phyloP scores from a whole-genome alignment of 192 early-diverging fungal genomes.

The Backusella morwellensis region DNA sequence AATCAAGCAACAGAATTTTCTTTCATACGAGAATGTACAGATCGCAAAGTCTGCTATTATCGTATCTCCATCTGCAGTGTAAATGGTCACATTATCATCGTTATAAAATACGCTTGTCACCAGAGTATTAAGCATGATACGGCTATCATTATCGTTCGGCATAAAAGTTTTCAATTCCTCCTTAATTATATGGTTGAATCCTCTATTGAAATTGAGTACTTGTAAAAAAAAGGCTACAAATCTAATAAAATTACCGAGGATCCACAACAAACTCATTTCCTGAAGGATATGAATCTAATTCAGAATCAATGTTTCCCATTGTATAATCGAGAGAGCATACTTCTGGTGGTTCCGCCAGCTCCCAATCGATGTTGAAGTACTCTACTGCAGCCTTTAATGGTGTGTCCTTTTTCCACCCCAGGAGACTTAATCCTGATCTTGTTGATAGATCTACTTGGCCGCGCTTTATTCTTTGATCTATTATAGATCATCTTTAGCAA shows the following conservation, averaged over 20 bases:
- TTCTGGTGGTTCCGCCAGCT: constrained; percentile 34
- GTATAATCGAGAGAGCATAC: constrained; percentile 35
- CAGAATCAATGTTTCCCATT: constrained; percentile 21
- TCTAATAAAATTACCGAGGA: constrained; percentile 17
- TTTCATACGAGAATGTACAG: constrained; percentile 36
- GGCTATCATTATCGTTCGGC: constrained; percentile 10
- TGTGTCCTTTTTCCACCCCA: constrained; percentile 31
- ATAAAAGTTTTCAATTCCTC: constrained; percentile 22
- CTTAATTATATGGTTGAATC: constrained; percentile 34
- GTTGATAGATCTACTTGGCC: constrained; percentile 34
- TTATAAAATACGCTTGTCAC: constrained; percentile 31
- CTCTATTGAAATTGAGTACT: constrained; percentile 8
- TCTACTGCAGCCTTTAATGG: constrained; percentile 32
- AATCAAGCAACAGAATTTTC: not conserved
- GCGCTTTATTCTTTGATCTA: constrained; percentile 18
- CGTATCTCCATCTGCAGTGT: constrained; percentile 19
- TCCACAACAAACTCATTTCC: constrained; percentile 41
- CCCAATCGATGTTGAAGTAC: constrained; percentile 38
- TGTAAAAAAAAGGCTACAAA: not conserved
- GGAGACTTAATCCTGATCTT: constrained; percentile 26
- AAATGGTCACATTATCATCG: constrained; percentile 23
- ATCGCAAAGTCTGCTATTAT: constrained; percentile 37
- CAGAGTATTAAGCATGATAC: constrained; percentile 29
- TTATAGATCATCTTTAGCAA: not conserved
- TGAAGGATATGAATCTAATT: constrained; percentile 12